A percentile compares a stretch with the other conserved stretches of the same genome.
These are phyloP conservation scores for Phanerodontia chrysosporium DNA, from an alignment of 768 basidiomycete species.

Conservation along the genomic window DNA sequence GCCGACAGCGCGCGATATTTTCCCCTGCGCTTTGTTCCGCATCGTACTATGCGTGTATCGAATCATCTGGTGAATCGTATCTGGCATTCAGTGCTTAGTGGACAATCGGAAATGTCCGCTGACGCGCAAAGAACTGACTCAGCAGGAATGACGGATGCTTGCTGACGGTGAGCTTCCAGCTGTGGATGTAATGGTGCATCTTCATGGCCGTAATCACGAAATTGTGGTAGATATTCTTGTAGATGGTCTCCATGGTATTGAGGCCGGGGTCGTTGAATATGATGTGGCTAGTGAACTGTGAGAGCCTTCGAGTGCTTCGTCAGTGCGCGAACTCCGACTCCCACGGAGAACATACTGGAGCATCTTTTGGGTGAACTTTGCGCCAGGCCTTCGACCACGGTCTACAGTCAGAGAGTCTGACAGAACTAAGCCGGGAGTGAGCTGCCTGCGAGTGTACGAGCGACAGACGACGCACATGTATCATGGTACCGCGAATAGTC, in stretches of 20 bases:
- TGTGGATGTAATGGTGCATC: conserved; percentile 75
- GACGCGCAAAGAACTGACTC: conserved; percentile 35
- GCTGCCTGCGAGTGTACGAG: background rate
- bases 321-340: background rate
- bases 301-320: conserved; percentile 43
- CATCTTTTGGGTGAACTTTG: conserved; percentile 67
- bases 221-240: conserved; percentile 84
- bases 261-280: conserved; percentile 75
- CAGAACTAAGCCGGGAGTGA: conserved; percentile 42
- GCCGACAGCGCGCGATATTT: conserved; percentile 33
- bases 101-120: too few relatives aligned
- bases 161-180: conserved; percentile 45
- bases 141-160: conserved; percentile 49
- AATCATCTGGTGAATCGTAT: conserved; percentile 58
- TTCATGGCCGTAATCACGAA: conserved; percentile 81
- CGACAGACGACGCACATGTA: conserved; percentile 41
- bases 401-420: conserved; percentile 69
- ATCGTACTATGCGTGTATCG: conserved; percentile 51
- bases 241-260: conserved; percentile 57
- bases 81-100: conserved; percentile 32
- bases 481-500: conserved; percentile 72
- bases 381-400: conserved; percentile 59
- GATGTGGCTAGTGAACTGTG: conserved; percentile 70
- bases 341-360: conserved; percentile 46
- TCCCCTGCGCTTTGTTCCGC: conserved; percentile 39